Evolutionary conservation across 176 grass and related monocot genomes (phyloP).

Genomic region (Microstegium vimineum): DNA sequence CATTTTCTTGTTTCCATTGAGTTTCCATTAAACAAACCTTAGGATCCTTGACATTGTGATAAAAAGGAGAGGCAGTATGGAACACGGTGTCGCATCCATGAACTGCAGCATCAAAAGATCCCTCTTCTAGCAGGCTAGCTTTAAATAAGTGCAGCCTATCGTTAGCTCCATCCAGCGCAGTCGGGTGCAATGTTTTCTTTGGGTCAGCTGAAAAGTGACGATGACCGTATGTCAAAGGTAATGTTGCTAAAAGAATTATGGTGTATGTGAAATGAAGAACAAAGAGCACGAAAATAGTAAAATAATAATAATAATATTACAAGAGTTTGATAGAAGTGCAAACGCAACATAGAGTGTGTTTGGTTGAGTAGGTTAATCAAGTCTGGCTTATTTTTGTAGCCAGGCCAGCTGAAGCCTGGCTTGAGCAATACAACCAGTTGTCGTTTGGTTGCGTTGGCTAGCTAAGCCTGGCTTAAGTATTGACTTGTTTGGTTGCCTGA

Average conservation of each 20-base stretch:
- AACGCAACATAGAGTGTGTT: not conserved
- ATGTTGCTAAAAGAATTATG: not conserved
- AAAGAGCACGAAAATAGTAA: not conserved
- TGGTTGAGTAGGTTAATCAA: too few species aligned
- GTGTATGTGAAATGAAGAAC: not conserved
- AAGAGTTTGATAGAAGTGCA: not conserved
- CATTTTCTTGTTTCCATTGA: not conserved
- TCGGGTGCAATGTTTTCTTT: conserved; percentile 51
- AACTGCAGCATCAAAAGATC: conserved; percentile 39
- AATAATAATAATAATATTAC: not conserved
- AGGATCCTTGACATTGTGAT: conserved; percentile 44
- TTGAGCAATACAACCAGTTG: too few species aligned
- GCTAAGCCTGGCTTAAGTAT: too few species aligned
- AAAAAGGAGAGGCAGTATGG: conserved; percentile 62
- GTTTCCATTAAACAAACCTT: conserved; percentile 24
- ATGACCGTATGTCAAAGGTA: not conserved
- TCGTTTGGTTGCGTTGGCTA: too few species aligned
- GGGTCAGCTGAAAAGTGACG: conserved; percentile 41
- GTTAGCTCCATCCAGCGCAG: conserved; percentile 38
- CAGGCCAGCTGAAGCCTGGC: too few species aligned
- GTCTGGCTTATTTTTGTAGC: too few species aligned
- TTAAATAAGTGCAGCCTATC: conserved; percentile 56
- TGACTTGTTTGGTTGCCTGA: too few species aligned
- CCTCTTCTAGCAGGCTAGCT: conserved; percentile 53
- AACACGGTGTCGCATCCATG: conserved; percentile 49